Evolutionary conservation across 2,329 filamentous ascomycete genomes (phyloP).

Genomic region (Arthrobotrys sinensis): DNA sequence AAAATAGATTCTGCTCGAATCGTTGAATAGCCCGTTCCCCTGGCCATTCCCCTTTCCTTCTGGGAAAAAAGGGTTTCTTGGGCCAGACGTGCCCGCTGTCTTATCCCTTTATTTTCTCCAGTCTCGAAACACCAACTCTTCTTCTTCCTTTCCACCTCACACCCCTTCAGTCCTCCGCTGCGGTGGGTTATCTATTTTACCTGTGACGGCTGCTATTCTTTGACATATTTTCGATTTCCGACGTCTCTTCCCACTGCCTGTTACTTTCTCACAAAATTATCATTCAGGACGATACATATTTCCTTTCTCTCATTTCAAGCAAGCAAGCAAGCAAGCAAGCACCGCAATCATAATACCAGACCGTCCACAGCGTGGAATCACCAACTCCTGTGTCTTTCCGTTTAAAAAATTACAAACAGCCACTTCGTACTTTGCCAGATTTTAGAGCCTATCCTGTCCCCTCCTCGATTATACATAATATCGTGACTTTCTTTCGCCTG

Average conservation of each 20-base stretch:
- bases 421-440: neutral
- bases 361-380: slow-evolving; percentile 24
- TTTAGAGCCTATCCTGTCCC: slow-evolving; percentile 3
- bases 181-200: slow-evolving; percentile 14
- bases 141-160: slow-evolving; percentile 25
- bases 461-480: neutral
- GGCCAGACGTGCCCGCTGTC: slow-evolving; percentile 1
- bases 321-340: neutral
- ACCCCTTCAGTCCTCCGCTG: slow-evolving; percentile 18
- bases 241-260: slow-evolving; percentile 16
- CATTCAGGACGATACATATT: slow-evolving; percentile 3
- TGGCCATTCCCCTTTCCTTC: slow-evolving; percentile 14
- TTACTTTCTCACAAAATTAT: slow-evolving; percentile 12
- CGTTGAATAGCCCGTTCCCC: too few species aligned
- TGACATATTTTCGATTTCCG: slow-evolving; percentile 10
- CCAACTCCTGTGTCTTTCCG: neutral
- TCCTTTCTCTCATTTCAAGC: neutral
- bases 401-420: neutral
- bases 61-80: slow-evolving; percentile 13
- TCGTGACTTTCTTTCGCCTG: slow-evolving; percentile 6
- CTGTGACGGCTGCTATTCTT: slow-evolving; percentile 24
- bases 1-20: slow-evolving; percentile 20
- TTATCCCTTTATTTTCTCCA: slow-evolving; percentile 37
- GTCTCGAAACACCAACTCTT: slow-evolving; percentile 18
- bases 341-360: slow-evolving; percentile 5